phyloP scores from a whole-genome alignment of 2,329 filamentous ascomycete genomes.

The Eurotiales sp. region DNA sequence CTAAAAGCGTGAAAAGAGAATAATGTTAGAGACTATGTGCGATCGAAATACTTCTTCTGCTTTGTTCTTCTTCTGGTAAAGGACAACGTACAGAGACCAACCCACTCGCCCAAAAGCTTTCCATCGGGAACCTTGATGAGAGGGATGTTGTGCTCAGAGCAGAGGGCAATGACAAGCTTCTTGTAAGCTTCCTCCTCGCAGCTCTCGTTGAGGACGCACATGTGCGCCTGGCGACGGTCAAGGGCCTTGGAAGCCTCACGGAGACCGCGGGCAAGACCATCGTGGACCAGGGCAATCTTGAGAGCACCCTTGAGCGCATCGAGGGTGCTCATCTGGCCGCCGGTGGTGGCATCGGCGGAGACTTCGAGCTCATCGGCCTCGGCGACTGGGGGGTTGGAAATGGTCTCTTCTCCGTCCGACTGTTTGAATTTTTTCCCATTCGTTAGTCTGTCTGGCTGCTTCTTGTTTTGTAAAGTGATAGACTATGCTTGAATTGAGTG shows the following conservation, averaged over 20 bases:
- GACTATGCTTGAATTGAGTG: not conserved
- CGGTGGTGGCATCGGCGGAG: slow-evolving; percentile 78
- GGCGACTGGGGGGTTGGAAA: slow-evolving; percentile 60
- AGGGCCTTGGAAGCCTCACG: slow-evolving; percentile 98
- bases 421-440: slow-evolving; percentile 40
- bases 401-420: slow-evolving; percentile 99
- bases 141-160: slow-evolving; percentile 99
- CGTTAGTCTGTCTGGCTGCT: not conserved
- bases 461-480: not conserved
- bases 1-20: slow-evolving; percentile 46
- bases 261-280: slow-evolving; percentile 96
- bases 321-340: slow-evolving; percentile 86
- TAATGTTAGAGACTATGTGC: not conserved
- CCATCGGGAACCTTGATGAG: slow-evolving; percentile 99
- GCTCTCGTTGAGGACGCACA: slow-evolving; percentile 99
- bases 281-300: slow-evolving; percentile 98
- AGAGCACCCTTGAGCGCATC: slow-evolving; percentile 98
- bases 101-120: slow-evolving; percentile 99
- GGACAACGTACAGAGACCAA: slow-evolving; percentile 85
- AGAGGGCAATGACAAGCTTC: slow-evolving; percentile 98
- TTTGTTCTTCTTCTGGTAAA: slow-evolving; percentile 2
- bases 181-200: slow-evolving; percentile 99
- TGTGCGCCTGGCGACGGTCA: slow-evolving; percentile 97
- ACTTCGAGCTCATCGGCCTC: slow-evolving; percentile 93
- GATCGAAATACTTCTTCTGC: too few relatives aligned